Evolutionary conservation across 768 basidiomycete species (phyloP), one percentile per base, ranked within the genome.

Genomic region (Leccinum fibrillosum): DNA sequence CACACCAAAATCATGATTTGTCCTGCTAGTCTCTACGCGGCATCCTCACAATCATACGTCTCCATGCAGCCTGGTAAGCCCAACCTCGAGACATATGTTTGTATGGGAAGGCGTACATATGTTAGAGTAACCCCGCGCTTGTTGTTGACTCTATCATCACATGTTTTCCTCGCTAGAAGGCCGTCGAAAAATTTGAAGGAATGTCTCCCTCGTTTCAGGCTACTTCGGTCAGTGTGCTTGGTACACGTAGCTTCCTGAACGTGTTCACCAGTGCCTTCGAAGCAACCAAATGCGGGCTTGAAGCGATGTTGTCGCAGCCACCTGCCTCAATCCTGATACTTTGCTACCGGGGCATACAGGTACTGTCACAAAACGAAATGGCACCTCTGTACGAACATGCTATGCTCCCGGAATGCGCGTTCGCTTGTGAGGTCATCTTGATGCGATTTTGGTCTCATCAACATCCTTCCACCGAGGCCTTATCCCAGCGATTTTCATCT

Each of bases 1-100:
- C 19, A 55, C 68, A 28, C 66, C 66, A 21, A 72, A 74, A 52
- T 67, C 64, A 39, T 72, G 72, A 72, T 15, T 53, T 32, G 19
- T n/a, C 35, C 47, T 39, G 23, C 25, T 30, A 13, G 35, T 54
- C 49, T 42, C 21, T 19, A 30, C 42, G 52, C 21, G 12, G n/a
- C 45, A 55, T 49, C 32, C 25, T 35, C 12, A 47, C 53, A 32
- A 17, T 35, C 21, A 10, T 51, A 48, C 28, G 23, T 30, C 49
- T 55, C 39, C 45, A 13, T 52, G 51, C 45, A 60, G 62, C 47
- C 37, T 56, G 67, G 64, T 52, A 56, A 59, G 61, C 53, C 30
- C 28, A 5, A 39, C 13, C 47, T 26, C 58, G 53, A 53, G 63
- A 55, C 52, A 49, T 51, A 37, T 54, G 25, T 50, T 63, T 49